Base-by-base conservation (phyloP, 805 yeast genomes). In the Candida sphagnicola region DNA sequence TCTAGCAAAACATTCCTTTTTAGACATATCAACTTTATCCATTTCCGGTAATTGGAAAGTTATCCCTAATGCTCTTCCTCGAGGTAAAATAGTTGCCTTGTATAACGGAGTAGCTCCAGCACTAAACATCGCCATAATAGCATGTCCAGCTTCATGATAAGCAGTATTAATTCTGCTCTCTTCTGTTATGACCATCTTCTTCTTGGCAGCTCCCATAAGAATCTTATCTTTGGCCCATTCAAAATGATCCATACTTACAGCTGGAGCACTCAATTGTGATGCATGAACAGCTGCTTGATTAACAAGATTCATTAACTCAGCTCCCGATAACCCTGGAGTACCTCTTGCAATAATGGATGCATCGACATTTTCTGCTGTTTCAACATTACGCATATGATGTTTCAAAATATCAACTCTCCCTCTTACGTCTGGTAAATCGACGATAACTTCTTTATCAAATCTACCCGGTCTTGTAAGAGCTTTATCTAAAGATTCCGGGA, bases 151-250 rank as follows among this genome's bases (percentile, higher is more conserved):
- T 68, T 93, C 99, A 65, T 93, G 99, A 62, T 82, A 93, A 1
- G 99, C 99, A 13, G 99, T 93, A 48, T 91, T 89, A 51, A 77
- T 80, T 62, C 97, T 78, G 0, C 95, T 78, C 44, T 91, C 96
- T 60, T 93, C 97, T 19, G 99, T 90, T 70, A 93, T 77, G 28
- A 93, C 97, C 98, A 91, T 91, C 18, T 96, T 86, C 66, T 86
- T 87, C 61, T 95, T 85, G 51, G 95, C 99, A 26, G 98, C 98
- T 38, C 99, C 99, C 85, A 93, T 81, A 56, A 95, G 70, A 40
- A 95, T 93, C 67, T 93, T 93, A 65, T 93, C 99, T 63, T 93
- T 93, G 31, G 99, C 99, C 99, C 99, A 93, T 62, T 93, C 99
- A 46, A 93, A 80, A 62, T 93, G 98, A 33, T 63, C 59, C 95